phyloP scores from a whole-genome alignment of 805 yeast genomes.

The Scheffersomyces amazonensis region DNA sequence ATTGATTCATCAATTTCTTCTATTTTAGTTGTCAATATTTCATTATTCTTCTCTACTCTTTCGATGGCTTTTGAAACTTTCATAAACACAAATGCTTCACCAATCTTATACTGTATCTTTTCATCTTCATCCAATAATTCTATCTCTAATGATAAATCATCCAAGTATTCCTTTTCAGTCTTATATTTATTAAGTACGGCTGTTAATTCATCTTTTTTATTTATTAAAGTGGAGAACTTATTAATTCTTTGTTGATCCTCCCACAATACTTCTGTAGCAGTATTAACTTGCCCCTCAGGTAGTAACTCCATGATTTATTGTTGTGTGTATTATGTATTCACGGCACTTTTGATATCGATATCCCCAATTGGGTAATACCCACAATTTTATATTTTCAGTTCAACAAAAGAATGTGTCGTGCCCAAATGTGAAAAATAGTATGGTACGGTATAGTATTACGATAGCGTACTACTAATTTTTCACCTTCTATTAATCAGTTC shows the following conservation, averaged over 20 bases:
- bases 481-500: too few relatives aligned
- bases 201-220: conserved; percentile 59
- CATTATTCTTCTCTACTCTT: conserved; percentile 63
- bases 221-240: conserved; percentile 78
- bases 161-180: conserved; percentile 82
- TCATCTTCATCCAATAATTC: conserved; percentile 82
- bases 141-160: conserved; percentile 79
- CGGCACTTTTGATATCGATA: too few relatives aligned
- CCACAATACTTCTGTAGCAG: conserved; percentile 61
- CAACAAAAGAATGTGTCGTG: too few relatives aligned
- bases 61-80: conserved; percentile 65
- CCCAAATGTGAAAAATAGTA: too few relatives aligned
- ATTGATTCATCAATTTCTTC: conserved; percentile 44
- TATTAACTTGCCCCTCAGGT: conserved; percentile 56
- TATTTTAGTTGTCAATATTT: conserved; percentile 49
- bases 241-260: conserved; percentile 89
- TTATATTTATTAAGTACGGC: conserved; percentile 46
- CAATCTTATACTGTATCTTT: conserved; percentile 70
- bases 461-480: too few relatives aligned
- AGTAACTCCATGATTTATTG: conserved; percentile 37
- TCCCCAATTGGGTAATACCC: too few relatives aligned
- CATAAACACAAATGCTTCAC: conserved; percentile 74
- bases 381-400: too few relatives aligned
- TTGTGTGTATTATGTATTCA: too few relatives aligned
- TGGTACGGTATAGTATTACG: too few relatives aligned